A percentile compares a stretch with the other conserved stretches of the same genome.
Evolutionary conservation across 1,284 basidiomycete genomes (phyloP).

Genomic region (Phellopilus nigrolimitatus): DNA sequence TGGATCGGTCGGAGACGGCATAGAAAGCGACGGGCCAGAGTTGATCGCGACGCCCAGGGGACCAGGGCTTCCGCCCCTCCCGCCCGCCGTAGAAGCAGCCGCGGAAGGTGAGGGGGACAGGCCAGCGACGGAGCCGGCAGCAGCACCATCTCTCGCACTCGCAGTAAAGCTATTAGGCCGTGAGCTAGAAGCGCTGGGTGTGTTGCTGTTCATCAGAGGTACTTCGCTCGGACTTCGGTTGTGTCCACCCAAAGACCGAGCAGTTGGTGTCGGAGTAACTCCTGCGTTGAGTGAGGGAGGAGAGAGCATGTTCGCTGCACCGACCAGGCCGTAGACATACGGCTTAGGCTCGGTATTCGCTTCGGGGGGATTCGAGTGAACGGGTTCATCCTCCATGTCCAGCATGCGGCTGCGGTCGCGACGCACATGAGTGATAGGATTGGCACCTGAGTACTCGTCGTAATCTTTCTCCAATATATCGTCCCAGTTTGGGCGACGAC

Average conservation of each 20-base stretch:
- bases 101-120: conserved; percentile 2
- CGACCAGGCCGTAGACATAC: conserved; percentile 26
- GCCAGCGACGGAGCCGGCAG: neutral
- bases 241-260: neutral
- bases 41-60: conserved; percentile 15
- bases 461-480: conserved; percentile 21
- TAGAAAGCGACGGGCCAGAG: conserved; percentile 9
- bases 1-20: neutral
- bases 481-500: conserved; percentile 18
- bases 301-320: conserved; percentile 6
- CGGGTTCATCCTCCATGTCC: conserved; percentile 16
- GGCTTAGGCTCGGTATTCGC: conserved; percentile 23
- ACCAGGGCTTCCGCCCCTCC: conserved; percentile 4
- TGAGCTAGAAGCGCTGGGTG: conserved; percentile 1
- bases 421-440: conserved; percentile 4
- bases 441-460: conserved; percentile 11
- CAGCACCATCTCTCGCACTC: neutral
- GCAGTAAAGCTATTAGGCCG: conserved; percentile 2
- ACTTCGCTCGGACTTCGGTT: conserved; percentile 6
- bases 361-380: conserved; percentile 8
- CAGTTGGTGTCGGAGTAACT: neutral
- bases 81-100: neutral
- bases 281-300: conserved; percentile 14
- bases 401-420: conserved; percentile 7
- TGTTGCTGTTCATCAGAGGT: conserved; percentile 11